phyloP scores from a whole-genome alignment of 352 stramenopile genomes.

The Paralagenidium karlingii region DNA sequence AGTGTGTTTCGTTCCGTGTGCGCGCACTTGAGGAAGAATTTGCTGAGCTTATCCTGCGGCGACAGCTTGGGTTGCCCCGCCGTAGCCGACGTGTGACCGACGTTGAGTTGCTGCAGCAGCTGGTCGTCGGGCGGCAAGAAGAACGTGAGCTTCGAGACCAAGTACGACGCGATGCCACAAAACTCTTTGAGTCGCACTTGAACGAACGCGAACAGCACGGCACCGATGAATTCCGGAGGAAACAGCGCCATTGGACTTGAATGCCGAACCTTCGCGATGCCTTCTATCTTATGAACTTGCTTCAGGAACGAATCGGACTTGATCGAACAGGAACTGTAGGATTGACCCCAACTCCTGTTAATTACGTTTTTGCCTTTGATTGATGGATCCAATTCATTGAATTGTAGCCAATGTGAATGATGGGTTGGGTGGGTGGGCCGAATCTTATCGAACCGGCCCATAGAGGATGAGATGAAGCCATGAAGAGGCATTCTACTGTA shows the following conservation, averaged over 20 bases:
- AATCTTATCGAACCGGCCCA: too few relatives aligned
- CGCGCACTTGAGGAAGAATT: conserved; percentile 57
- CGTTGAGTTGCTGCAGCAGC: conserved; percentile 38
- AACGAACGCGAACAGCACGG: conserved; percentile 51
- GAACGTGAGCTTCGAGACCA: conserved; percentile 57
- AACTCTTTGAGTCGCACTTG: conserved; percentile 52
- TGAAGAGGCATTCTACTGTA: too few relatives aligned
- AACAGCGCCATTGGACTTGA: conserved; percentile 48
- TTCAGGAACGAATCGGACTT: too few relatives aligned
- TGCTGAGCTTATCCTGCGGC: conserved; percentile 45
- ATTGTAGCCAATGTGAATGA: too few relatives aligned
- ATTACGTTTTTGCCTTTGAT: too few relatives aligned
- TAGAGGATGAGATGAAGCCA: too few relatives aligned
- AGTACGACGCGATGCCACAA: conserved; percentile 34
- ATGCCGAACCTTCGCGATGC: too few relatives aligned
- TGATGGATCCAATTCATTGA: too few relatives aligned
- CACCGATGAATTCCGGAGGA: conserved; percentile 54
- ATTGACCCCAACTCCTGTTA: too few relatives aligned
- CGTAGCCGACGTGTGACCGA: conserved; percentile 9
- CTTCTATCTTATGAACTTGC: too few relatives aligned
- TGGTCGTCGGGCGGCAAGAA: conserved; percentile 64
- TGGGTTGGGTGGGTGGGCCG: too few relatives aligned
- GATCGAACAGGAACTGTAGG: too few relatives aligned
- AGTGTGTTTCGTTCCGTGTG: conserved; percentile 54
- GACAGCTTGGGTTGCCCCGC: conserved; percentile 4